Evolutionary conservation across 108 stramenopile species (phyloP), one percentile per base, ranked within the genome.

Genomic region (Cyclotella cryptica): DNA sequence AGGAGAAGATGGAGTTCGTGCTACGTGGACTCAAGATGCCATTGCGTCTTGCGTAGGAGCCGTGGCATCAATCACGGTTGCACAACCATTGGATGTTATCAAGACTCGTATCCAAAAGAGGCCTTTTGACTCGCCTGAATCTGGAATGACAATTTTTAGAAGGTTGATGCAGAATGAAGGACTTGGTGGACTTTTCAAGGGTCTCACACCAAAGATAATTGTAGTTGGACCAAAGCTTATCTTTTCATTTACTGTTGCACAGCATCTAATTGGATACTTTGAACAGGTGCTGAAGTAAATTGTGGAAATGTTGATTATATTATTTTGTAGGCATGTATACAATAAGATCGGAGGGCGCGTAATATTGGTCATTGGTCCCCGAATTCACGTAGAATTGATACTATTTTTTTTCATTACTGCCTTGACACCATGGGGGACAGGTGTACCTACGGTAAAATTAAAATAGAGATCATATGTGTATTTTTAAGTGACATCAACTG

Each of bases 201-300:
- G 92, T 13, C 72, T 93, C 39, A 84, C 87, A 29, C 92, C 92
- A 18, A 93, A 93, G 85, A 72, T 93, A 4, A 22, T 91, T 27
- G 90, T 93, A 19, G 90, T 93, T 18, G 92, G 92, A 14, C 92
- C 92, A 3, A 93, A 93, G 72, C 84, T 93, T 17, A 57, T 93
- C 54, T 93, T 93, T 79, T 90, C 89, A 21, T 93, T 91, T 71
- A 93, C 92, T 12, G 77, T 93, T 29, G 92, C 92, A 26, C 92
- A 93, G 79, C 88, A 89, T 27, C 71, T 91, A 28, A 93, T 93
- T 69, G 84, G 64, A 11, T 87, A 84, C 66, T 89, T 88, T 81
- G 80, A 81, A 52, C 68, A 81, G 14, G 73, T 39, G 22, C 73
- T 81, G 53, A 75, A 81, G 72, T 80, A 62, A 60, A 7, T 14